phyloP scores from a whole-genome alignment of 208 protist species.

The Acanthamoeba rhysodes region DNA sequence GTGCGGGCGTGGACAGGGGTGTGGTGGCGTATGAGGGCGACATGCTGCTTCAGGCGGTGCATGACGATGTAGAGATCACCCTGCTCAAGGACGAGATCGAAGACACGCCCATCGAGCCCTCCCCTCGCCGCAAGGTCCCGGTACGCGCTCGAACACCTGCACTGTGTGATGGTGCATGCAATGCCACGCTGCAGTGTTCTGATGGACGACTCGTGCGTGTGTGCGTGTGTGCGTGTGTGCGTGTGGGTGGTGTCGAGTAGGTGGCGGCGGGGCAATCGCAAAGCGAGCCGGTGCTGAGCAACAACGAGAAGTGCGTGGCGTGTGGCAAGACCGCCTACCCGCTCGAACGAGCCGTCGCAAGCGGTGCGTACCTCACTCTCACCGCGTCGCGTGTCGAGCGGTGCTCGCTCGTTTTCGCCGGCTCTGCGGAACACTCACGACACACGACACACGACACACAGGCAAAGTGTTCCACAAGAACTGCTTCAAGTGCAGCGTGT shows the following conservation, averaged over 20 bases:
- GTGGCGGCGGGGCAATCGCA: background rate
- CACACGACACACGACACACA: background rate
- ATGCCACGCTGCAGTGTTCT: no score
- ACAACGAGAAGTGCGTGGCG: conserved; percentile 64
- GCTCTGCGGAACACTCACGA: no score
- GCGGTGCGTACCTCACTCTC: background rate
- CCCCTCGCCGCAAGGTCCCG: background rate
- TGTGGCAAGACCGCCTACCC: conserved; percentile 70
- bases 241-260: background rate
- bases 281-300: conserved; percentile 58
- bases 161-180: background rate
- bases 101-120: conserved; percentile 13
- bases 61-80: conserved; percentile 48
- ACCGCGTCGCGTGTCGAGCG: background rate
- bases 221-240: no score
- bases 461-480: conserved; percentile 75
- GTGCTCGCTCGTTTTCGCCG: background rate
- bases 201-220: background rate
- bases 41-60: conserved; percentile 63
- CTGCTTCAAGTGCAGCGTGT: conserved; percentile 76
- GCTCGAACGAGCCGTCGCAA: conserved; percentile 66
- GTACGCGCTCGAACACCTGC: background rate
- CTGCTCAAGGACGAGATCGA: conserved; percentile 70
- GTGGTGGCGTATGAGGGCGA: conserved; percentile 57
- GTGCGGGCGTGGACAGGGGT: background rate